phyloP scores from a whole-genome alignment of 1,284 basidiomycete species.

The Gymnopus androsaceus region DNA sequence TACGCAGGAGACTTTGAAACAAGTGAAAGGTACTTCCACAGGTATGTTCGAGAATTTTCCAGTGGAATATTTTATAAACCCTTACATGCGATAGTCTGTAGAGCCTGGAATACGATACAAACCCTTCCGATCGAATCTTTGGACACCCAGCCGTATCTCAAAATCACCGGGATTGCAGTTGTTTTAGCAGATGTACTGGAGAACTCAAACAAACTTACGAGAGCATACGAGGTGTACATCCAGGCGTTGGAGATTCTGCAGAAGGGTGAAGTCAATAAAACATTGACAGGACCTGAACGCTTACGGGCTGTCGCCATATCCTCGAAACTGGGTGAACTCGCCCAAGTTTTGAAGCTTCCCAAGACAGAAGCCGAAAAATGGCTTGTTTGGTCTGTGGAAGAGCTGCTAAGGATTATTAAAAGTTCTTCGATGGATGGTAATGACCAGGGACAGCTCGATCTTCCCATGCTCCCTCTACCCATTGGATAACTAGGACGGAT shows the following conservation, averaged over 20 bases:
- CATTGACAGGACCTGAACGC: slow-evolving; percentile 45
- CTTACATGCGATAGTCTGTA: slow-evolving; percentile 29
- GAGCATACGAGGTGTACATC: slow-evolving; percentile 56
- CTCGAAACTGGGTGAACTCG: slow-evolving; percentile 67
- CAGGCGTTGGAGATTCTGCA: slow-evolving; percentile 43
- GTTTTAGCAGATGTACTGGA: slow-evolving; percentile 65
- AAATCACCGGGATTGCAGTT: slow-evolving; percentile 71
- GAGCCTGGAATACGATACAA: slow-evolving; percentile 64
- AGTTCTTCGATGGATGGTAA: slow-evolving; percentile 18
- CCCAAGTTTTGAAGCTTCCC: slow-evolving; percentile 38
- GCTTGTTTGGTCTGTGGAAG: slow-evolving; percentile 65
- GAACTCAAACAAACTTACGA: slow-evolving; percentile 40
- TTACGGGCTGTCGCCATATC: slow-evolving; percentile 66
- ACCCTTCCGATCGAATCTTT: slow-evolving; percentile 51
- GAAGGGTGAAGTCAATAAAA: slow-evolving; percentile 22
- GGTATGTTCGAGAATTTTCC: slow-evolving; percentile 41
- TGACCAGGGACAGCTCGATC: slow-evolving; percentile 19
- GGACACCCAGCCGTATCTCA: slow-evolving; percentile 58
- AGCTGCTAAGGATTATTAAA: slow-evolving; percentile 47
- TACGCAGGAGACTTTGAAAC: slow-evolving; percentile 58
- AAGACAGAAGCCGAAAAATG: slow-evolving; percentile 63
- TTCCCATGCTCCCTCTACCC: slow-evolving; percentile 61
- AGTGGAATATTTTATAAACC: background rate
- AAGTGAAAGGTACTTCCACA: slow-evolving; percentile 54
- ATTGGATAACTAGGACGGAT: slow-evolving; percentile 63